A percentile compares a stretch with the other conserved stretches of the same genome.
Conservation (phyloP, 306 rosid species). For the Cucumis melo region DNA sequence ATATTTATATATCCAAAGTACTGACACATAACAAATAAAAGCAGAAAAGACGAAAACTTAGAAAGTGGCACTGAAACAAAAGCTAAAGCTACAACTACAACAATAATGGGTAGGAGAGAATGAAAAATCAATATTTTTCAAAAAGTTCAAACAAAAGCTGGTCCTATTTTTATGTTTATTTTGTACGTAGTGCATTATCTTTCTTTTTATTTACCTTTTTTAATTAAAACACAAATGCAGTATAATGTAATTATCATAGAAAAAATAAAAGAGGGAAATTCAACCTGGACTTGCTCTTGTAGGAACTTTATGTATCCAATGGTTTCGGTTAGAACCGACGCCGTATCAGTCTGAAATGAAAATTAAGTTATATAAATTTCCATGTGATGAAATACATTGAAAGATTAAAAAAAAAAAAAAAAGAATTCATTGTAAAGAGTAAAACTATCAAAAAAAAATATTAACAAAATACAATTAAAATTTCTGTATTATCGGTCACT, state of each 20-base stretch:
- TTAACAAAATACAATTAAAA: no score
- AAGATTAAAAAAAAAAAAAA: no score
- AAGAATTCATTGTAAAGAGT: no score
- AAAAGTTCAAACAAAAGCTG: neutral
- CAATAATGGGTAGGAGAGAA: neutral
- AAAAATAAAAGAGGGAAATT: neutral
- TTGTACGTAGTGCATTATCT: no score
- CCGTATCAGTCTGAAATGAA: slow-evolving; percentile 76
- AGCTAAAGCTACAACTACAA: neutral
- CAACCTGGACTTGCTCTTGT: slow-evolving; percentile 81
- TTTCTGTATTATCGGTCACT: no score
- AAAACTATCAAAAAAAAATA: no score
- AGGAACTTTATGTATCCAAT: slow-evolving; percentile 78
- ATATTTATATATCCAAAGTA: neutral
- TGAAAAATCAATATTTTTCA: neutral
- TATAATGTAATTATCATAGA: neutral
- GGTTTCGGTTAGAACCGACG: slow-evolving; percentile 86
- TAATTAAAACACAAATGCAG: no score
- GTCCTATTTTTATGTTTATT: no score
- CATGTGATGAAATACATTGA: no score
- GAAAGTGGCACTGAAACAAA: neutral
- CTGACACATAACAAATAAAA: neutral
- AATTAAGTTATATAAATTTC: no score
- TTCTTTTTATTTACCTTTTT: no score
- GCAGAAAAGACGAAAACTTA: neutral